These are phyloP conservation scores for Kluyveromyces sp. DNA, from an alignment of 1,139 yeast species.

Conservation along the genomic window DNA sequence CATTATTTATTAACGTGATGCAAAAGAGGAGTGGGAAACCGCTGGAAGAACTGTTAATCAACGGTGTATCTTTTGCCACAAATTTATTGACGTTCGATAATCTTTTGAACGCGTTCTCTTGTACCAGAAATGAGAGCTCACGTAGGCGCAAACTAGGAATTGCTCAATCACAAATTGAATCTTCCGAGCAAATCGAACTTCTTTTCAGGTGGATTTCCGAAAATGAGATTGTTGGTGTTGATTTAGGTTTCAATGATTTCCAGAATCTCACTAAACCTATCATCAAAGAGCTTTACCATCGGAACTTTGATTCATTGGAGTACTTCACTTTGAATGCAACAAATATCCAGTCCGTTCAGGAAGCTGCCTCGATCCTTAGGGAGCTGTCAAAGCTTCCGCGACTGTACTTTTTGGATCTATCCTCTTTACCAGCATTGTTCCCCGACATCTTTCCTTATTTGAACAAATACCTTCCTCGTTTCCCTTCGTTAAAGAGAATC, in stretches of 20 bases:
- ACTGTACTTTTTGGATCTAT: slow-evolving; percentile 68
- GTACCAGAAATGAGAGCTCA: slow-evolving; percentile 39
- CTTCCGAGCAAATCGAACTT: slow-evolving; percentile 46
- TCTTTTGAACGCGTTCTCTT: slow-evolving; percentile 37
- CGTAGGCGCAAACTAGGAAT: slow-evolving; percentile 60
- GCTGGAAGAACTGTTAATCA: slow-evolving; percentile 72
- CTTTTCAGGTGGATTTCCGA: slow-evolving; percentile 58
- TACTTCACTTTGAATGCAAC: slow-evolving; percentile 72
- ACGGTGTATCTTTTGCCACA: slow-evolving; percentile 57
- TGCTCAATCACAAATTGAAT: slow-evolving; percentile 60
- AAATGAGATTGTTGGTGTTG: slow-evolving; percentile 66
- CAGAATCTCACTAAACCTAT: slow-evolving; percentile 43
- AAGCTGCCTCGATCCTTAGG: slow-evolving; percentile 46
- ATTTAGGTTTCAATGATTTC: slow-evolving; percentile 75
- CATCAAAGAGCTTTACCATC: slow-evolving; percentile 26
- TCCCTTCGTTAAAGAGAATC: slow-evolving; percentile 57
- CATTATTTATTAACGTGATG: slow-evolving; percentile 53
- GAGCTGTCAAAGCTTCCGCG: slow-evolving; percentile 48
- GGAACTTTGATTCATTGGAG: slow-evolving; percentile 28
- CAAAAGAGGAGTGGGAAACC: slow-evolving; percentile 49
- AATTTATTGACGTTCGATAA: slow-evolving; percentile 42
- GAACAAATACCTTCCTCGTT: slow-evolving; percentile 56
- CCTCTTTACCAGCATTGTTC: slow-evolving; percentile 64
- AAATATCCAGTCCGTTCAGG: slow-evolving; percentile 46
- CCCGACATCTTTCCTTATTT: slow-evolving; percentile 63